phyloP scores from a whole-genome alignment of 306 rosid species.

The Dalbergia oliveri region DNA sequence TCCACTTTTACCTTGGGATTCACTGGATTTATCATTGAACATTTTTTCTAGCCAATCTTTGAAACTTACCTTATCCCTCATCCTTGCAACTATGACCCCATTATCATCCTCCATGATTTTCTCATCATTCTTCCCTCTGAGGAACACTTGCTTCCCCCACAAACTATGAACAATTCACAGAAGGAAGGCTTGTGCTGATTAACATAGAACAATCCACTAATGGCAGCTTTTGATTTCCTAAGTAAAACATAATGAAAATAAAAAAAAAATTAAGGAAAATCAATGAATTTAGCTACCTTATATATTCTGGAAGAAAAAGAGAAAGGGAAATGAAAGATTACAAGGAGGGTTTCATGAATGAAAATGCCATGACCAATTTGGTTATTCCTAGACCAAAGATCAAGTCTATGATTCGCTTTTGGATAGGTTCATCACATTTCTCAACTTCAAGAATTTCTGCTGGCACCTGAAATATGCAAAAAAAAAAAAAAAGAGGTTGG shows the following conservation, averaged over 20 bases:
- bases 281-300: background rate
- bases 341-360: conserved; percentile 75
- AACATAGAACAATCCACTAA: conserved; percentile 74
- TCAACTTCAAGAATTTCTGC: conserved; percentile 61
- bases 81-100: conserved; percentile 68
- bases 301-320: background rate
- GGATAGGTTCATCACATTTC: conserved; percentile 68
- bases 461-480: conserved; percentile 61
- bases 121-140: conserved; percentile 59
- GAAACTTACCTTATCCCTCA: conserved; percentile 63
- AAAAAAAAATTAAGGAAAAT: background rate
- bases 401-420: conserved; percentile 65
- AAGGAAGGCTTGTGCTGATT: conserved; percentile 71
- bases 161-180: conserved; percentile 77
- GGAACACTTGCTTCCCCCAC: conserved; percentile 77
- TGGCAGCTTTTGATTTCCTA: conserved; percentile 78
- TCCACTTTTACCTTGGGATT: conserved; percentile 43
- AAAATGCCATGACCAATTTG: conserved; percentile 75
- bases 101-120: conserved; percentile 83
- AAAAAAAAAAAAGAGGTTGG: background rate
- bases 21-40: conserved; percentile 58
- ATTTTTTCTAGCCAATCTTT: conserved; percentile 78
- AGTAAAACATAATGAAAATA: conserved; percentile 32
- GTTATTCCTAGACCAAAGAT: conserved; percentile 63
- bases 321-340: conserved; percentile 8